Percentiles rank a stretch among this genome's conserved stretches.
Conservation (phyloP, 2,329 filamentous ascomycete genomes). For the Sclerotinia spermophila region DNA sequence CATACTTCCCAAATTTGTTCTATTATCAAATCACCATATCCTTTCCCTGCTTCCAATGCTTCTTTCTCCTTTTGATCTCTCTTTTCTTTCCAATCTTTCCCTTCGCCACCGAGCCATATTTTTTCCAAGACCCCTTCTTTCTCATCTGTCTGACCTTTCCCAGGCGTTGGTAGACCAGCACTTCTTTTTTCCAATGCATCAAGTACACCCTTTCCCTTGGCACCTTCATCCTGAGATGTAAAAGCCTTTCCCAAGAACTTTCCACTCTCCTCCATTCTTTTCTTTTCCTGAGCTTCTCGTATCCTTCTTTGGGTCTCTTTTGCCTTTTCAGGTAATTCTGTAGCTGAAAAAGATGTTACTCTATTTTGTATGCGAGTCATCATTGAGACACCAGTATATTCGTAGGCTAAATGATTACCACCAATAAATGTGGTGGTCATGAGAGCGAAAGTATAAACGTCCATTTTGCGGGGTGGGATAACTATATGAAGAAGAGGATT, state of each 20-base stretch:
- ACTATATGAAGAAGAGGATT: conserved; percentile 25
- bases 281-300: conserved; percentile 25
- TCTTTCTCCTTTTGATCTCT: conserved; percentile 35
- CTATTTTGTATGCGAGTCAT: conserved; percentile 22
- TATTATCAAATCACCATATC: conserved; percentile 42
- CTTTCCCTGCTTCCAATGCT: conserved; percentile 39
- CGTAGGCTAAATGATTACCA: conserved; percentile 33
- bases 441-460: conserved; percentile 56
- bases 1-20: conserved; percentile 47
- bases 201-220: conserved; percentile 10
- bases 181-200: conserved; percentile 19
- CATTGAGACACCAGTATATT: conserved; percentile 34
- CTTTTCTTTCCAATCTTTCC: conserved; percentile 38
- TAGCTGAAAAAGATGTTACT: background rate
- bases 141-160: conserved; percentile 18
- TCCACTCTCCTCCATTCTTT: conserved; percentile 20
- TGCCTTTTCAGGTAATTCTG: conserved; percentile 27
- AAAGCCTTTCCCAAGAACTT: background rate
- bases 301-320: conserved; percentile 28
- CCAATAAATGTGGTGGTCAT: conserved; percentile 39
- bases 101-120: conserved; percentile 58
- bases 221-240: background rate
- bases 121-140: conserved; percentile 41
- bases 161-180: conserved; percentile 15
- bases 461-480: conserved; percentile 59